Evolutionary conservation across 345 rosid genomes (phyloP).

Genomic region (Fremontodendron californicum): DNA sequence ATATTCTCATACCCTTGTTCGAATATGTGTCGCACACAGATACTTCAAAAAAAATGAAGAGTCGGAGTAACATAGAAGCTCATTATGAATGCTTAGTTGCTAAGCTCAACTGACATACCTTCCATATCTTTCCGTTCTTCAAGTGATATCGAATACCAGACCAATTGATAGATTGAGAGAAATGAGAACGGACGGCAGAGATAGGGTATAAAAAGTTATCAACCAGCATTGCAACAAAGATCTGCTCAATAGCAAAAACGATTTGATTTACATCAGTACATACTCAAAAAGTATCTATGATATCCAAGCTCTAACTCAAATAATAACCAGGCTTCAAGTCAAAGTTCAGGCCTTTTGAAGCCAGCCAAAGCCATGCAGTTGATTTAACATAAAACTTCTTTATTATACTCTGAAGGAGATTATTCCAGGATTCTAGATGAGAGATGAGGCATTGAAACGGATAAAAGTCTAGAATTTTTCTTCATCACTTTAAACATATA

Average conservation of each 20-base stretch:
- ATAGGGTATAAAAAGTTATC: constrained; percentile 88
- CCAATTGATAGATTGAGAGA: constrained; percentile 94
- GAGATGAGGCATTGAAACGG: background rate
- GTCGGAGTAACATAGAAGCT: background rate
- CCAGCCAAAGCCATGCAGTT: background rate
- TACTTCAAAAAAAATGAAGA: too few relatives aligned
- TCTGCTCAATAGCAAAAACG: constrained; percentile 38
- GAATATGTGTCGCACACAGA: too few relatives aligned
- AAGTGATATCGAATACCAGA: constrained; percentile 86
- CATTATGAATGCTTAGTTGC: background rate
- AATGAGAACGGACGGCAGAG: constrained; percentile 86
- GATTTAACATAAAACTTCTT: background rate
- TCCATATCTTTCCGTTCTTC: constrained; percentile 77
- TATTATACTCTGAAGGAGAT: background rate
- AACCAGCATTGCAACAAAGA: constrained; percentile 78
- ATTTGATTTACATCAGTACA: background rate
- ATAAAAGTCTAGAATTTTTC: background rate
- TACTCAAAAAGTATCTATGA: background rate
- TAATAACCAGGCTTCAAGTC: background rate
- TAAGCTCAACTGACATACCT: constrained; percentile 44
- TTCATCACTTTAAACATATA: background rate
- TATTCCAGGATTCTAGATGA: too few relatives aligned
- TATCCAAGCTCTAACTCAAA: background rate
- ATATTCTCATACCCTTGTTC: too few relatives aligned
- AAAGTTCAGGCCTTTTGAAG: background rate